Base-by-base conservation (phyloP, 2,329 filamentous ascomycete genomes). In the Chaetomiaceae sp. region DNA sequence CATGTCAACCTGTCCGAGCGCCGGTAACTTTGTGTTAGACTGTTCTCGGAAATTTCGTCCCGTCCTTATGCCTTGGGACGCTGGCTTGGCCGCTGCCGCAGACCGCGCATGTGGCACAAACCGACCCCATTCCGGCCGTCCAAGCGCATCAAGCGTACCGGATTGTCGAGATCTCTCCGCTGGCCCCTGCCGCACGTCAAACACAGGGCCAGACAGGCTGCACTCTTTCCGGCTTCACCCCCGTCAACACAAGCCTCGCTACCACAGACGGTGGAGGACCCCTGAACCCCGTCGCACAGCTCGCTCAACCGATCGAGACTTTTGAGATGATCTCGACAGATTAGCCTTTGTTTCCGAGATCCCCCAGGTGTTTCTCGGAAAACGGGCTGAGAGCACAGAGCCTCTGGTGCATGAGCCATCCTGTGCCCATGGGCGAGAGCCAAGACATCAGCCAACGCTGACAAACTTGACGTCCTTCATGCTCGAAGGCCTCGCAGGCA, bases 271-370 rank as follows among this genome's bases (percentile, higher is more conserved):
- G 63, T 63, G 64, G 63, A 53, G 61, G 54, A 57, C 59, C 64
- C 62, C 59, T 59, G 55, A 56, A 54, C 49, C 53, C 47, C 52
- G 51, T 55, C 54, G 47, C 19, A 42, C 55, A 57, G 58, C 52
- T 50, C 8, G 19, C 23, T 44, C 31, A 25, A 38, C 40, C 34
- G 33, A 45, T 42, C 34, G 40, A 19, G 15, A 33, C 15, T 31
- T 15, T n/a, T 22, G 23, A 37, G 31, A n/a, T 43, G 64, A 65
- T 64, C 67, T 53, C 54, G 54, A 56, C 60, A 64, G 58, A 65
- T 65, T 66, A 64, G 62, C 63, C 62, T 63, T 66, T 65, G 63
- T 67, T 67, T 66, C 64, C 64, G 63, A 59, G 53, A 61, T 58
- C 45, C 51, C 53, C 55, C 55, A 49, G 55, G 17, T 55, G 56